These are phyloP conservation scores for Sugiyamaella xylanicola DNA, from an alignment of 1,139 yeast species.

Conservation along the genomic window DNA sequence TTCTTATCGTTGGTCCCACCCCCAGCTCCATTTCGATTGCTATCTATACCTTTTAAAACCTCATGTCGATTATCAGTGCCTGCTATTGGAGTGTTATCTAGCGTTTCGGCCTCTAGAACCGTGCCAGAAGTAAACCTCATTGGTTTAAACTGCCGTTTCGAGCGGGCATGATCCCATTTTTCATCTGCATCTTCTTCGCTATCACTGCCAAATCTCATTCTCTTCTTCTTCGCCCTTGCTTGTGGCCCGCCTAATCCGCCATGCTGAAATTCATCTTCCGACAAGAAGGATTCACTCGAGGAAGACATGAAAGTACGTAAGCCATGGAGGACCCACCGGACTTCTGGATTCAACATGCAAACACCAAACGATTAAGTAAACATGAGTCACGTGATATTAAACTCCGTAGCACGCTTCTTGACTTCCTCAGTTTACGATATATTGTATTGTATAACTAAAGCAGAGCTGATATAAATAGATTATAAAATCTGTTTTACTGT, in stretches of 20 bases:
- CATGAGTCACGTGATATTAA: too few relatives aligned
- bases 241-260: neutral
- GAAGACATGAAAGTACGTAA: slow-evolving; percentile 4
- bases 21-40: too few relatives aligned
- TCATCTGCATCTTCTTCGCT: slow-evolving; percentile 5
- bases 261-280: slow-evolving; percentile 5
- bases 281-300: slow-evolving; percentile 10
- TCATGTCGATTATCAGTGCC: neutral
- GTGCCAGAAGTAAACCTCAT: slow-evolving; percentile 19
- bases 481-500: too few relatives aligned
- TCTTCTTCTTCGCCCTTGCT: neutral
- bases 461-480: too few relatives aligned
- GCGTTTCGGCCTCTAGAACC: slow-evolving; percentile 4
- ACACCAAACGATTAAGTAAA: too few relatives aligned
- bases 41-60: too few relatives aligned
- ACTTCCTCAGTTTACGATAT: too few relatives aligned
- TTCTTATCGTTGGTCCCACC: too few relatives aligned
- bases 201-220: neutral
- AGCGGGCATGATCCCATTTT: neutral
- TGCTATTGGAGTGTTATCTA: slow-evolving; percentile 7
- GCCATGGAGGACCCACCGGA: too few relatives aligned
- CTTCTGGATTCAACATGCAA: too few relatives aligned
- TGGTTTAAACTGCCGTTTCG: slow-evolving; percentile 6
- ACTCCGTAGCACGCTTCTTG: too few relatives aligned
- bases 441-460: too few relatives aligned